These are phyloP conservation scores for Fusarium heterosporum DNA, from an alignment of 2,329 filamentous ascomycete genomes.

Conservation along the genomic window DNA sequence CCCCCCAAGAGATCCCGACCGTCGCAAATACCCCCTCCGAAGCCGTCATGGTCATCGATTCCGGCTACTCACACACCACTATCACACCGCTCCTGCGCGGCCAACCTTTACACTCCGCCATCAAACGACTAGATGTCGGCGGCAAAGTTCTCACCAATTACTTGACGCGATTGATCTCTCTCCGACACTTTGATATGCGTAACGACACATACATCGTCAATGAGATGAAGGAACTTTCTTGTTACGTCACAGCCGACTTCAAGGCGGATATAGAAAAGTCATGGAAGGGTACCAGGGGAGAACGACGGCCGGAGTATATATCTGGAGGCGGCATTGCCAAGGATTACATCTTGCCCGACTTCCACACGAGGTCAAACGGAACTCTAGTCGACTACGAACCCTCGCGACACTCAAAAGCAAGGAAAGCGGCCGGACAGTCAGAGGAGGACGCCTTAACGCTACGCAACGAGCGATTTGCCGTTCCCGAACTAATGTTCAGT, in stretches of 20 bases:
- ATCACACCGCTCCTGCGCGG: slow-evolving; percentile 88
- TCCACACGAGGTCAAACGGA: slow-evolving; percentile 70
- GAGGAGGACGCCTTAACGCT: slow-evolving; percentile 85
- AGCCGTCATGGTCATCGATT: slow-evolving; percentile 88
- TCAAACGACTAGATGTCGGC: slow-evolving; percentile 88
- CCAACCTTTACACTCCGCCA: slow-evolving; percentile 80
- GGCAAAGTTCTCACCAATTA: slow-evolving; percentile 95
- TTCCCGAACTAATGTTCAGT: slow-evolving; percentile 90
- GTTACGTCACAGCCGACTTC: slow-evolving; percentile 86
- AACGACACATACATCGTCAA: slow-evolving; percentile 95
- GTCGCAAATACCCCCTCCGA: slow-evolving; percentile 71
- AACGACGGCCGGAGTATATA: slow-evolving; percentile 62
- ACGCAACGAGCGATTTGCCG: slow-evolving; percentile 89
- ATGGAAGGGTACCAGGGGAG: slow-evolving; percentile 81
- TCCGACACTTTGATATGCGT: slow-evolving; percentile 94
- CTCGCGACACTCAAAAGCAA: slow-evolving; percentile 64
- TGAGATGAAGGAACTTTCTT: slow-evolving; percentile 92
- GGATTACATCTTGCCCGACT: slow-evolving; percentile 93
- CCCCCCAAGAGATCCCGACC: slow-evolving; percentile 60
- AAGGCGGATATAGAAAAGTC: slow-evolving; percentile 79
- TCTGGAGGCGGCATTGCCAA: slow-evolving; percentile 75
- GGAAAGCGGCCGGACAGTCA: slow-evolving; percentile 57
- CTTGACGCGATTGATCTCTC: slow-evolving; percentile 86
- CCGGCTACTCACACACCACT: slow-evolving; percentile 92
- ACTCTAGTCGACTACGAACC: slow-evolving; percentile 83